Evolutionary conservation across 768 basidiomycete genomes (phyloP).

Genomic region (Boletus speciosus): DNA sequence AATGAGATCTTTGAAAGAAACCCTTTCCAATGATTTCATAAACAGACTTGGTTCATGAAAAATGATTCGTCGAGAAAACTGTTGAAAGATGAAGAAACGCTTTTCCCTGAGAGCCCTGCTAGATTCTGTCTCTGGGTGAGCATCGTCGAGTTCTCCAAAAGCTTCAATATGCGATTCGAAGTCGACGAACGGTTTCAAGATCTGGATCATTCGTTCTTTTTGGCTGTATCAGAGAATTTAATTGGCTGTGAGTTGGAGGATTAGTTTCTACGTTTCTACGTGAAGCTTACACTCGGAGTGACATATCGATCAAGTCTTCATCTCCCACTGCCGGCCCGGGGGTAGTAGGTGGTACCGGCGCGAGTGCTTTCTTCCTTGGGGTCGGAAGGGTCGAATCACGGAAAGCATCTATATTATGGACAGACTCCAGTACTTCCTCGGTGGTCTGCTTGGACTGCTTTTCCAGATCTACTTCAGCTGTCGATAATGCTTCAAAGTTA

Average conservation of each 20-base stretch:
- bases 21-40: conserved; percentile 27
- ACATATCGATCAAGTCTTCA: conserved; percentile 18
- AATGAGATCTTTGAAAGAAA: conserved; percentile 33
- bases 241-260: neutral
- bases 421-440: neutral
- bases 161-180: neutral
- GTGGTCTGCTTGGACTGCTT: neutral
- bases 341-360: neutral
- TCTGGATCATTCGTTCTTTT: neutral
- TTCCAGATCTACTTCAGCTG: neutral
- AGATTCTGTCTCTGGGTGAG: neutral
- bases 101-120: neutral
- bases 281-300: conserved; percentile 10
- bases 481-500: neutral
- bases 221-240: neutral
- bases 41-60: conserved; percentile 26
- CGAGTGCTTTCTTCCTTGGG: neutral
- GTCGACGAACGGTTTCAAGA: neutral
- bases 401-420: neutral
- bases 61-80: conserved; percentile 30
- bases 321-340: neutral
- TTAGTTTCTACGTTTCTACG: too few species aligned
- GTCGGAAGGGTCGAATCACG: neutral
- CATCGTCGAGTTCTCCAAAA: too few species aligned
- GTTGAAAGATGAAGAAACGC: conserved; percentile 7